Conservation (phyloP, 2,329 filamentous ascomycete genomes). For the Fulvia fulva region DNA sequence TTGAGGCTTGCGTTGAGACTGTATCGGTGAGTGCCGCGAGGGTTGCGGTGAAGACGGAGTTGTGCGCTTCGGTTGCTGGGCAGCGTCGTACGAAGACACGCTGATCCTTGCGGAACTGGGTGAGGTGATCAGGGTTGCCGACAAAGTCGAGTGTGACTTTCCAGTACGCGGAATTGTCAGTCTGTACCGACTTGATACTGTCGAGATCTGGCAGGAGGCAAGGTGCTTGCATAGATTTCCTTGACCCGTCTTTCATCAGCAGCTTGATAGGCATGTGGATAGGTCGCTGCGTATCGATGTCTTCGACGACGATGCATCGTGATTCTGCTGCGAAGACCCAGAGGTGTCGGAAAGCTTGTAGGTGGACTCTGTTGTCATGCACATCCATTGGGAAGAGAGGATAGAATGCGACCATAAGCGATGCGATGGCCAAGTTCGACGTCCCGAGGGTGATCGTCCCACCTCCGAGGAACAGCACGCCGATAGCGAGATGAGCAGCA, state of each 20-base stretch:
- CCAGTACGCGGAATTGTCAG: conserved; percentile 69
- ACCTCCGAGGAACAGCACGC: conserved; percentile 84
- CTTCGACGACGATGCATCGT: conserved; percentile 81
- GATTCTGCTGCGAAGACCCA: conserved; percentile 93
- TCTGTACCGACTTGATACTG: conserved; percentile 59
- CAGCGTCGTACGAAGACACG: conserved; percentile 71
- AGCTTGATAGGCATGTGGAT: conserved; percentile 50
- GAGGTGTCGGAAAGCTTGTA: conserved; percentile 94
- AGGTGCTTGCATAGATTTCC: conserved; percentile 45
- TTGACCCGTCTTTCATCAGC: conserved; percentile 22
- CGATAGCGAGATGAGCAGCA: conserved; percentile 86
- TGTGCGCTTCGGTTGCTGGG: conserved; percentile 51
- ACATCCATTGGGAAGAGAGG: conserved; percentile 85
- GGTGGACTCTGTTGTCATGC: conserved; percentile 88
- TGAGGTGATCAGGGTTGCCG: conserved; percentile 56
- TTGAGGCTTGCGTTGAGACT: conserved; percentile 32
- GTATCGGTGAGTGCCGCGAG: conserved; percentile 67
- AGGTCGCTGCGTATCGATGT: conserved; percentile 77
- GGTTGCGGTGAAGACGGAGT: conserved; percentile 61
- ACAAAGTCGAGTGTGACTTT: conserved; percentile 72
- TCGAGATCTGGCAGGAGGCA: conserved; percentile 62
- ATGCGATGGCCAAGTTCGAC: conserved; percentile 78
- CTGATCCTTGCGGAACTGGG: conserved; percentile 65
- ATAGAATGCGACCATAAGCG: conserved; percentile 87
- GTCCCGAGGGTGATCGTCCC: conserved; percentile 90